phyloP scores from a whole-genome alignment of 2,329 filamentous ascomycete genomes.

The Colletotrichum noveboracense region DNA sequence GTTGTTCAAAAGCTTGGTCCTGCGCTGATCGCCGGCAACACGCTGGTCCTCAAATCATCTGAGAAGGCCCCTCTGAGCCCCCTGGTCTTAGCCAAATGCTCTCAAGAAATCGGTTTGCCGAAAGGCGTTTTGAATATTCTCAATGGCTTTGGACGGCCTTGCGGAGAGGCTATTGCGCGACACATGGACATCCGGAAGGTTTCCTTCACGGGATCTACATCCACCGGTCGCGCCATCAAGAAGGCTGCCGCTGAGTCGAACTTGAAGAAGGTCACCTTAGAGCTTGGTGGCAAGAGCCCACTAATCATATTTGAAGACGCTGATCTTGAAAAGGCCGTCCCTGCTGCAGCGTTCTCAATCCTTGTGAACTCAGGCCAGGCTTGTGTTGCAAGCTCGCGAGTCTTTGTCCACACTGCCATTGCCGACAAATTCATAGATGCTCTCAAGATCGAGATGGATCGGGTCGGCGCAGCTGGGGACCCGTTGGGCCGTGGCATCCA shows the following conservation, averaged over 20 bases:
- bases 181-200: conserved; percentile 20
- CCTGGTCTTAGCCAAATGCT: conserved; percentile 70
- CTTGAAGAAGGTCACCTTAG: conserved; percentile 47
- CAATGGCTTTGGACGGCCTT: not conserved
- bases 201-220: conserved; percentile 3
- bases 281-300: conserved; percentile 50
- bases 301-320: conserved; percentile 50
- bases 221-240: not conserved
- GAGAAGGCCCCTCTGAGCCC: conserved; percentile 83
- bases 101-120: conserved; percentile 55
- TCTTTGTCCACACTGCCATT: conserved; percentile 75
- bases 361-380: conserved; percentile 22
- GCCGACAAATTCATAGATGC: conserved; percentile 71
- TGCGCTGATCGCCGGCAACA: conserved; percentile 69
- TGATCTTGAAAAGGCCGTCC: conserved; percentile 46
- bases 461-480: conserved; percentile 77
- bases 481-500: conserved; percentile 48
- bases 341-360: conserved; percentile 23
- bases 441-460: conserved; percentile 72
- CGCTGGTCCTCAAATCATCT: conserved; percentile 82
- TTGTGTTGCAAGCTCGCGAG: conserved; percentile 74
- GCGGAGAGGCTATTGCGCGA: not conserved
- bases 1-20: not conserved
- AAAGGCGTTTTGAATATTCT: conserved; percentile 22
- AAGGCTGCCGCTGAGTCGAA: conserved; percentile 35